Percentiles rank a stretch among this genome's conserved stretches.
Evolutionary conservation across 2,329 filamentous ascomycete species (phyloP).

Genomic region (Rhinocladiella similis): DNA sequence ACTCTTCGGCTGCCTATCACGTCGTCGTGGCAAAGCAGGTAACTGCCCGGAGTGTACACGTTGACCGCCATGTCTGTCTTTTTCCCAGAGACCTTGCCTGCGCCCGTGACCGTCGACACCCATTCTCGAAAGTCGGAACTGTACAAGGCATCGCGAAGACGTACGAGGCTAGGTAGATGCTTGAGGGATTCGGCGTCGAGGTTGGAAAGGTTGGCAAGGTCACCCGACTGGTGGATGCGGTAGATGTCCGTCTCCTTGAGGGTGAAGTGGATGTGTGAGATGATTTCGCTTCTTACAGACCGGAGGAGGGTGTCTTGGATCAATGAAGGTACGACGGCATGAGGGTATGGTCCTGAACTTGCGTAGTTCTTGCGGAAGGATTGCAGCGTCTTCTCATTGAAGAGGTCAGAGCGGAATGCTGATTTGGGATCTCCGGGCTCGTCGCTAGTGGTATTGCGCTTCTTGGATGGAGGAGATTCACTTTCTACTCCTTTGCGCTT

Average conservation of each 20-base stretch:
- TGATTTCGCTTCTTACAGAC: constrained; percentile 83
- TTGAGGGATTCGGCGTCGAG: constrained; percentile 82
- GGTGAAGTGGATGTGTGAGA: constrained; percentile 88
- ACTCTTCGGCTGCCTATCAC: constrained; percentile 95
- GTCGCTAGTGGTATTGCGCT: constrained; percentile 16
- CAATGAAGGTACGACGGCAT: constrained; percentile 81
- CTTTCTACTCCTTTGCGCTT: constrained; percentile 44
- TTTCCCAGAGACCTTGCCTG: constrained; percentile 81
- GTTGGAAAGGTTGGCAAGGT: constrained; percentile 93
- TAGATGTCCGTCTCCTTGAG: constrained; percentile 99
- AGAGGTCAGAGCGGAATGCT: constrained; percentile 46
- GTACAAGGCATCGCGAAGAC: constrained; percentile 92
- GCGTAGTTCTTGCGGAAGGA: constrained; percentile 46
- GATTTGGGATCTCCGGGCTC: constrained; percentile 29
- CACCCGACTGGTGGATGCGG: constrained; percentile 98
- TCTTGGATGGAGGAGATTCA: constrained; percentile 21
- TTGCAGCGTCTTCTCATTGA: constrained; percentile 41
- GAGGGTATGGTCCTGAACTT: constrained; percentile 67
- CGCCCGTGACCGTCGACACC: constrained; percentile 79
- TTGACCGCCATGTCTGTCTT: constrained; percentile 99
- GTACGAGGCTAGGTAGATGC: constrained; percentile 84
- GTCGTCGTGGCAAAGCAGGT: constrained; percentile 94
- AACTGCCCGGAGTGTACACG: constrained; percentile 94
- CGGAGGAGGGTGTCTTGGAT: constrained; percentile 81
- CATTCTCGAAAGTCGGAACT: constrained; percentile 86